phyloP scores from a whole-genome alignment of 2,329 filamentous ascomycete species.

The Colletotrichum karsti region DNA sequence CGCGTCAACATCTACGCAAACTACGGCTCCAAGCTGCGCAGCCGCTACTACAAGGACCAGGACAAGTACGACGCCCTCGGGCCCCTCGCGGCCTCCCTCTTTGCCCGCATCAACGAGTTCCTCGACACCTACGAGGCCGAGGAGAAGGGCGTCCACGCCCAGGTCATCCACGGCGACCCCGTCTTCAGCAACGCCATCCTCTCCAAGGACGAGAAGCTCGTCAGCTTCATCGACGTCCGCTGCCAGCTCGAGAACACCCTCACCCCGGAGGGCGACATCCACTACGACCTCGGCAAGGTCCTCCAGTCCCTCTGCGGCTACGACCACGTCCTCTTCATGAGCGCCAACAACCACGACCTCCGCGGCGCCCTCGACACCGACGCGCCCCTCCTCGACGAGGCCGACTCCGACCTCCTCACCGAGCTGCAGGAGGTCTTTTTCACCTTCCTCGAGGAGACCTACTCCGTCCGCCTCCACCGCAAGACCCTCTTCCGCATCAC shows the following conservation, averaged over 20 bases:
- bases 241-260: conserved; percentile 37
- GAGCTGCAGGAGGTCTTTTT: conserved; percentile 36
- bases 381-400: conserved; percentile 34
- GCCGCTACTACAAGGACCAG: conserved; percentile 32
- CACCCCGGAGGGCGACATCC: conserved; percentile 38
- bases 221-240: conserved; percentile 40
- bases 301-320: conserved; percentile 40
- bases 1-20: conserved; percentile 38
- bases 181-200: conserved; percentile 41
- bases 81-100: conserved; percentile 33
- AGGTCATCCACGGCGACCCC: conserved; percentile 39
- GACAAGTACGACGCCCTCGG: conserved; percentile 35
- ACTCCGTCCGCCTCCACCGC: conserved; percentile 35
- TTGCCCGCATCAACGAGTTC: conserved; percentile 35
- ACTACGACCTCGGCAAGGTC: conserved; percentile 41
- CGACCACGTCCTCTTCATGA: conserved; percentile 38
- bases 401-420: conserved; percentile 34
- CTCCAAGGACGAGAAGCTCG: conserved; percentile 34
- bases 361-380: conserved; percentile 23
- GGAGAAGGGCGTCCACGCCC: conserved; percentile 34
- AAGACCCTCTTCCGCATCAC: conserved; percentile 41
- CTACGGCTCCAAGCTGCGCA: conserved; percentile 35
- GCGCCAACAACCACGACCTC: conserved; percentile 31
- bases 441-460: conserved; percentile 35
- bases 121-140: conserved; percentile 40